Base-by-base conservation (phyloP, 169 alveolate genomes). In the Amoebophrya sp. region DNA sequence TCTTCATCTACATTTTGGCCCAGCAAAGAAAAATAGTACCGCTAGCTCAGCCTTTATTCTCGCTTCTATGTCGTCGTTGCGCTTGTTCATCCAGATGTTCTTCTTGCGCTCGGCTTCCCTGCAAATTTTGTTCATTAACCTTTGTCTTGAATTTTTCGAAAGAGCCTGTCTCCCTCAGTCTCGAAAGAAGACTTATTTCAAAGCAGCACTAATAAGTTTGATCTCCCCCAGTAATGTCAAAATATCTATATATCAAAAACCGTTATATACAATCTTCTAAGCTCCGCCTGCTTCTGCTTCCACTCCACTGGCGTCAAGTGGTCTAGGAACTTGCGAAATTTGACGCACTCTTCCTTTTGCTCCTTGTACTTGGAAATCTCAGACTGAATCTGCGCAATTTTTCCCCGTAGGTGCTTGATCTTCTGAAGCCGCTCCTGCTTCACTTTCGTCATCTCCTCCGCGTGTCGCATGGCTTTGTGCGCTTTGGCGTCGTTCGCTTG, bases 401-500 rank as follows among this genome's bases (percentile, higher is more conserved):
- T 88, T 41, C 66, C 83, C 89, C 40, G 91, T 91, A 54, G 89
- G 66, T 90, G 94, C 89, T 90, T 93, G 77, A 77, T 40, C 89
- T 39, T 93, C 90, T 39, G 92, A 40, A 41, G 77, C 90, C 93
- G 89, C 40, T 92, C 94, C 93, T 91, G 95, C 92, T 93, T 94
- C 91, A 53, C 88, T 90, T 47, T 90, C 92, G 92, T 92, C 90
- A 90, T 77, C 23, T 77, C 40, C n/a, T 93, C 94, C 14, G 94
- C 94, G 38, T 93, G 92, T 89, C 91, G 92, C 93, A 94, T 94
- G 53, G 96, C 96, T 38, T 90, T 90, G 77, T 94, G 96, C 12
- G 96, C 96, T 77, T 91, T 91, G 40, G 93, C 93, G 90, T 94
- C 96, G 83, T 93, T 94, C 91, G 94, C 94, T 3, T 92, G 92